Conservation (phyloP, 2,329 filamentous ascomycete species). For the Fusarium heterosporum region DNA sequence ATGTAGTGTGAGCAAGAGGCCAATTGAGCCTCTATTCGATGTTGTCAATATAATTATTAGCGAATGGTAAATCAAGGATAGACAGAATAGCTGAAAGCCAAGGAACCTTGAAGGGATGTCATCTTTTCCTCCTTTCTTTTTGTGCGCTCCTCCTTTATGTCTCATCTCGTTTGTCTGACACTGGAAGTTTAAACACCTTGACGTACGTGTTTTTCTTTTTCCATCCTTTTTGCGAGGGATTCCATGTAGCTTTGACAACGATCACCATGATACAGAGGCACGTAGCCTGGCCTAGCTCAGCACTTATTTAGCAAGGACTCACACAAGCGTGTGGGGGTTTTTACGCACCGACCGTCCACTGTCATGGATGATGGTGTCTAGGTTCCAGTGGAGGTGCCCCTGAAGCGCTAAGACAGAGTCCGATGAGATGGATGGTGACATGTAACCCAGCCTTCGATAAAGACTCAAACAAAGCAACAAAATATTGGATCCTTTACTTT, state of each 20-base stretch:
- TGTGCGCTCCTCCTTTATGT: constrained; percentile 26
- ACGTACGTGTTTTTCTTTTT: constrained; percentile 11
- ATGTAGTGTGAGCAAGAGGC: not conserved
- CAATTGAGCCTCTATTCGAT: constrained; percentile 20
- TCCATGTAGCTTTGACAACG: constrained; percentile 28
- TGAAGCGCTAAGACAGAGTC: constrained; percentile 24
- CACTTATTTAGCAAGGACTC: not conserved
- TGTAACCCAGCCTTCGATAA: constrained; percentile 22
- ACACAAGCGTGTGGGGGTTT: constrained; percentile 26
- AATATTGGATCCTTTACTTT: constrained; percentile 10
- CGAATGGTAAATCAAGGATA: constrained; percentile 10
- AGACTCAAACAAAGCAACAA: constrained; percentile 19
- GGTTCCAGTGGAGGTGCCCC: not conserved
- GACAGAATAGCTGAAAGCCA: not conserved
- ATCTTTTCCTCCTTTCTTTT: constrained; percentile 14
- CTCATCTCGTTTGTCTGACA: constrained; percentile 20
- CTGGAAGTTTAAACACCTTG: constrained; percentile 14
- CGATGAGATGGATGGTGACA: constrained; percentile 31
- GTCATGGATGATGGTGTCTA: constrained; percentile 1
- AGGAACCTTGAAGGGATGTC: not conserved
- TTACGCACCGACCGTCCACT: constrained; percentile 15
- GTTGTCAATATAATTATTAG: not conserved
- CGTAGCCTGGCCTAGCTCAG: not conserved
- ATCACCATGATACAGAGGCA: constrained; percentile 24
- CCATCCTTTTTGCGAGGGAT: not conserved